Percentiles rank a stretch among this genome's conserved stretches.
Evolutionary conservation across 176 grass and related monocot genomes (phyloP).

Genomic region (Hyparrhenia diplandra): DNA sequence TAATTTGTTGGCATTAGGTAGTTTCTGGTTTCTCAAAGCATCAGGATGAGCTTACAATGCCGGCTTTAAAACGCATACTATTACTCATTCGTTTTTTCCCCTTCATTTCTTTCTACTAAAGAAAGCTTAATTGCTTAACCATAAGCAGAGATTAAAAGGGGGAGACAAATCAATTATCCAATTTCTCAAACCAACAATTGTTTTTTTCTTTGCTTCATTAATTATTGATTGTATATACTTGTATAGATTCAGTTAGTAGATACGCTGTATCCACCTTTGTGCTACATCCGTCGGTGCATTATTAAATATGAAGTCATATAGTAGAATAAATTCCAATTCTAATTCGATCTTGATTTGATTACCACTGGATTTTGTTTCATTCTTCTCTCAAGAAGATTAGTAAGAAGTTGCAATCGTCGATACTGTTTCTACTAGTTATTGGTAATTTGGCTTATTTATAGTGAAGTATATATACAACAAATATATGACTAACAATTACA

Average conservation of each 20-base stretch:
- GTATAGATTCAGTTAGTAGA: not conserved
- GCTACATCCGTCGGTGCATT: not conserved
- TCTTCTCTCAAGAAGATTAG: not conserved
- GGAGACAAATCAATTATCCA: not conserved
- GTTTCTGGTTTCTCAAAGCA: not conserved
- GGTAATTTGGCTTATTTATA: not conserved
- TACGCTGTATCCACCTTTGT: not conserved
- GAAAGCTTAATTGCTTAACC: not conserved
- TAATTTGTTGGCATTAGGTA: too few species aligned
- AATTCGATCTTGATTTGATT: not conserved
- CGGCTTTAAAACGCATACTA: not conserved
- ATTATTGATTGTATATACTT: not conserved
- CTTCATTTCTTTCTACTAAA: not conserved
- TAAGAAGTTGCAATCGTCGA: too few species aligned
- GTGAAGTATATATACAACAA: too few species aligned
- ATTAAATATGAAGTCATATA: not conserved
- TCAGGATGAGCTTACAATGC: not conserved
- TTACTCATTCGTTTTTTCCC: not conserved
- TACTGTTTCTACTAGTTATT: not conserved
- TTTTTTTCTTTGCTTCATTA: not conserved
- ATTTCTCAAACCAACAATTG: not conserved
- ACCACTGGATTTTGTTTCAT: not conserved
- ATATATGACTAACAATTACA: too few species aligned
- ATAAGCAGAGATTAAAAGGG: not conserved
- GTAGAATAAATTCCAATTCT: not conserved